A percentile compares a stretch with the other conserved stretches of the same genome.
These are phyloP conservation scores for Candida coleopterorum DNA, from an alignment of 805 yeast species.

Conservation along the genomic window DNA sequence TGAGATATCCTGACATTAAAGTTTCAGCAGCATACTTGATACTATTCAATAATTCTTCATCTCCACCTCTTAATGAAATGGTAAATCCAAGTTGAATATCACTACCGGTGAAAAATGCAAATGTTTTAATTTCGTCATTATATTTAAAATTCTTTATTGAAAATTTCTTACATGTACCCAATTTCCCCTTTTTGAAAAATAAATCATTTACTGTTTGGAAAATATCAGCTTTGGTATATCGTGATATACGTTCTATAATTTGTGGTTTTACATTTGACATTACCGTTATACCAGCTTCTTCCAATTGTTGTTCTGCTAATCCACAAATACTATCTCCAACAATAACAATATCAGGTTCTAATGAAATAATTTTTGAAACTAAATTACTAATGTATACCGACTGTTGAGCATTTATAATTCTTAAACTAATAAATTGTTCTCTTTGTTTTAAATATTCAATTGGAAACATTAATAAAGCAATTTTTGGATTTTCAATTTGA, in stretches of 20 bases:
- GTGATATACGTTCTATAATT: constrained; percentile 71
- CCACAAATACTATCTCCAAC: constrained; percentile 82
- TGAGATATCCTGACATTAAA: constrained; percentile 72
- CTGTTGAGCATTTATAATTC: constrained; percentile 84
- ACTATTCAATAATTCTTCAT: constrained; percentile 53
- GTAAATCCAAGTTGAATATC: constrained; percentile 75
- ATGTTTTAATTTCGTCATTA: constrained; percentile 58
- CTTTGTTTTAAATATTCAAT: constrained; percentile 76
- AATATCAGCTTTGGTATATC: constrained; percentile 79
- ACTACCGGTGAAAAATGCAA: constrained; percentile 76
- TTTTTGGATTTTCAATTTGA: constrained; percentile 59
- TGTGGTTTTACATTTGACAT: constrained; percentile 76
- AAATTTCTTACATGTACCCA: constrained; percentile 73
- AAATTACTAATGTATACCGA: constrained; percentile 76
- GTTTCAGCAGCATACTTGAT: constrained; percentile 79
- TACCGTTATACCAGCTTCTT: constrained; percentile 75
- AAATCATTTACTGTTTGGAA: constrained; percentile 82
- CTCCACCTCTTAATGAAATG: constrained; percentile 77
- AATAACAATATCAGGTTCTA: constrained; percentile 75
- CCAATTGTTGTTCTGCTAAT: constrained; percentile 65
- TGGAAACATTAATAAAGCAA: constrained; percentile 83
- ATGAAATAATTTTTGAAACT: constrained; percentile 69
- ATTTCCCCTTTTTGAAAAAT: constrained; percentile 50
- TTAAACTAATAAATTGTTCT: constrained; percentile 75
- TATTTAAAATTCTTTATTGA: constrained; percentile 64